Percentiles rank a stretch among this genome's conserved stretches.
phyloP scores from a whole-genome alignment of 129 eudicot species.

The Flaveria sonorensis region DNA sequence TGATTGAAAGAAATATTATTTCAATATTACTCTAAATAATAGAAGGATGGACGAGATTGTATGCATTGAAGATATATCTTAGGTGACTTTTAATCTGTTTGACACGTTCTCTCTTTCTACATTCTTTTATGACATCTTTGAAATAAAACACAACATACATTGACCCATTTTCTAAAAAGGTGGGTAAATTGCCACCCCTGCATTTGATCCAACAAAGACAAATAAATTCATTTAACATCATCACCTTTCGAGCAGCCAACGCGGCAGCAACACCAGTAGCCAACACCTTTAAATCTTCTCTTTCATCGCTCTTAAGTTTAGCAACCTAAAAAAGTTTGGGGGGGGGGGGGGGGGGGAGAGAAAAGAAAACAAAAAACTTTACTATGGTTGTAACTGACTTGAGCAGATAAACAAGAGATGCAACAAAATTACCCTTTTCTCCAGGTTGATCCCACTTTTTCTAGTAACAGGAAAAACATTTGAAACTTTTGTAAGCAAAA shows the following conservation, averaged over 20 bases:
- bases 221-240: not conserved
- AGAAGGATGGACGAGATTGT: not conserved
- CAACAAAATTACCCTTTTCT: conserved; percentile 71
- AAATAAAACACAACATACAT: not conserved
- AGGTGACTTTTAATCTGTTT: not conserved
- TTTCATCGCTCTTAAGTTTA: conserved; percentile 90
- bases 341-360: not conserved
- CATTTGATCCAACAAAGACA: conserved; percentile 7
- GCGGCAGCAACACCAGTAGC: conserved; percentile 99
- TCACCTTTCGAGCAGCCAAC: conserved; percentile 96
- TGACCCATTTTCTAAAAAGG: not conserved
- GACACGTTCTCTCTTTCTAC: not conserved
- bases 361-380: not conserved
- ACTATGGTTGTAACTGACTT: not conserved
- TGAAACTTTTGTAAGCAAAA: conserved; percentile 88
- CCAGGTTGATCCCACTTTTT: conserved; percentile 98
- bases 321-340: conserved; percentile 62
- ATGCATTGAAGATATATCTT: not conserved
- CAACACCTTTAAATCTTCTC: conserved; percentile 95
- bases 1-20: not conserved
- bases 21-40: not conserved
- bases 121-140: not conserved
- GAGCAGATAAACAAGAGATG: not conserved
- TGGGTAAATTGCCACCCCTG: not conserved
- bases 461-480: conserved; percentile 95